phyloP scores from a whole-genome alignment of 148 eudicot species.

The Cornus florida region DNA sequence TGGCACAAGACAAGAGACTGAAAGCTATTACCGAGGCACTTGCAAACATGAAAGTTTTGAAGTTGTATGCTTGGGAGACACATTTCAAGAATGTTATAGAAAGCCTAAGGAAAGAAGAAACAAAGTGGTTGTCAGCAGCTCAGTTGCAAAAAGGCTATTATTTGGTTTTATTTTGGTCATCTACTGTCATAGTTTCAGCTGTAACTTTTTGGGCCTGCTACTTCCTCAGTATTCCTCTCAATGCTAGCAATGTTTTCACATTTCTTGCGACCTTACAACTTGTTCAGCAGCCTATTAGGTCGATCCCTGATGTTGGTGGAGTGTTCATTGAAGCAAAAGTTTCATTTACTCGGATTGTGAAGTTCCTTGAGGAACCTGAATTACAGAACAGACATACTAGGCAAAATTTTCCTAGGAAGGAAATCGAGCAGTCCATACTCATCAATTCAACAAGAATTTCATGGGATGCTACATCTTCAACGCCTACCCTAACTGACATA shows the following conservation, averaged over 20 bases:
- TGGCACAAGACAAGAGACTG: slow-evolving; percentile 42
- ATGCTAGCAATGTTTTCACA: slow-evolving; percentile 48
- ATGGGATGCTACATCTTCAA: slow-evolving; percentile 37
- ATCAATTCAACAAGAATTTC: slow-evolving; percentile 25
- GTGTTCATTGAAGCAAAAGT: slow-evolving; percentile 49
- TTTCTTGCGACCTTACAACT: slow-evolving; percentile 53
- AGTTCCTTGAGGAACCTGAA: slow-evolving; percentile 51
- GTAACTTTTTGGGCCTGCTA: slow-evolving; percentile 49
- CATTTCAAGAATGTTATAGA: slow-evolving; percentile 40
- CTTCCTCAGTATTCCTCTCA: slow-evolving; percentile 34
- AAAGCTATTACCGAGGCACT: slow-evolving; percentile 43
- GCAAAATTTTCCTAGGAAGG: neutral
- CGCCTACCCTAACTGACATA: slow-evolving; percentile 32
- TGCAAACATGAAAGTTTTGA: slow-evolving; percentile 50
- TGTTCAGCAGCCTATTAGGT: slow-evolving; percentile 53
- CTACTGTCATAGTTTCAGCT: slow-evolving; percentile 41
- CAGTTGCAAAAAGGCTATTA: slow-evolving; percentile 35
- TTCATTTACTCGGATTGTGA: slow-evolving; percentile 33
- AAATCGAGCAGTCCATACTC: slow-evolving; percentile 11
- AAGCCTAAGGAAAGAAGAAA: slow-evolving; percentile 39
- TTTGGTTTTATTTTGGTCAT: slow-evolving; percentile 45
- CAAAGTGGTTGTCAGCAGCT: slow-evolving; percentile 32
- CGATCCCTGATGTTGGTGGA: slow-evolving; percentile 49
- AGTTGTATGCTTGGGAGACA: slow-evolving; percentile 68
- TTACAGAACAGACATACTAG: slow-evolving; percentile 18